Conservation (phyloP, 1,284 basidiomycete genomes). For the Singerocomus rubriflavus region DNA sequence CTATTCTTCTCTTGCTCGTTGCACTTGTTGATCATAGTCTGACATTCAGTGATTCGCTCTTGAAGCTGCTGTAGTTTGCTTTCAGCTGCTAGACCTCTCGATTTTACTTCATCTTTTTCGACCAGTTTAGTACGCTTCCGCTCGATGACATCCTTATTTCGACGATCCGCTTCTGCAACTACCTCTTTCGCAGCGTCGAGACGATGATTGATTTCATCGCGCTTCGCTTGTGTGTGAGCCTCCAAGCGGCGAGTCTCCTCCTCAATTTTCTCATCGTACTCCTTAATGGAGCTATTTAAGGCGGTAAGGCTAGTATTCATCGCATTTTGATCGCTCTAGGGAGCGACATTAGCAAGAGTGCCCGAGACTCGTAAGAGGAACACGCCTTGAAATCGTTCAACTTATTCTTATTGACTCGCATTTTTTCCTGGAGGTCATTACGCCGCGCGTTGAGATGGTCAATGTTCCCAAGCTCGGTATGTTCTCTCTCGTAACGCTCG, state of each 20-base stretch:
- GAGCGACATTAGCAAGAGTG: neutral
- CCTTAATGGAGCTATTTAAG: constrained; percentile 45
- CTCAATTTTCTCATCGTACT: constrained; percentile 50
- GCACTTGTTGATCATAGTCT: constrained; percentile 47
- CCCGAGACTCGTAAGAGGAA: neutral
- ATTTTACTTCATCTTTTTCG: constrained; percentile 33
- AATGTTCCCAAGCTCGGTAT: constrained; percentile 49
- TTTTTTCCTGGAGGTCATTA: constrained; percentile 42
- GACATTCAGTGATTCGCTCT: constrained; percentile 41
- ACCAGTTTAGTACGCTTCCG: constrained; percentile 33
- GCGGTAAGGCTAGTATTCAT: constrained; percentile 45
- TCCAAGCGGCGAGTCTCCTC: constrained; percentile 56
- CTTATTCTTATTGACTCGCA: constrained; percentile 45
- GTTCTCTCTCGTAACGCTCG: constrained; percentile 44
- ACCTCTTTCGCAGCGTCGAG: constrained; percentile 42
- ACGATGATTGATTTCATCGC: constrained; percentile 51
- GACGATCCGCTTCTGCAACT: constrained; percentile 38
- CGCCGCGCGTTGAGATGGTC: constrained; percentile 48
- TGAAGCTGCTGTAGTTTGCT: constrained; percentile 32
- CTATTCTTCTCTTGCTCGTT: constrained; percentile 50
- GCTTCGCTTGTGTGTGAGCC: constrained; percentile 56
- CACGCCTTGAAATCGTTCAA: constrained; percentile 48
- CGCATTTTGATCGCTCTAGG: constrained; percentile 44
- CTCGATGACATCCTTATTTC: constrained; percentile 33
- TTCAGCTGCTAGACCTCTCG: constrained; percentile 36